Conservation (phyloP, 1,139 yeast genomes). For the Nakaseomyces uthaithaninus region DNA sequence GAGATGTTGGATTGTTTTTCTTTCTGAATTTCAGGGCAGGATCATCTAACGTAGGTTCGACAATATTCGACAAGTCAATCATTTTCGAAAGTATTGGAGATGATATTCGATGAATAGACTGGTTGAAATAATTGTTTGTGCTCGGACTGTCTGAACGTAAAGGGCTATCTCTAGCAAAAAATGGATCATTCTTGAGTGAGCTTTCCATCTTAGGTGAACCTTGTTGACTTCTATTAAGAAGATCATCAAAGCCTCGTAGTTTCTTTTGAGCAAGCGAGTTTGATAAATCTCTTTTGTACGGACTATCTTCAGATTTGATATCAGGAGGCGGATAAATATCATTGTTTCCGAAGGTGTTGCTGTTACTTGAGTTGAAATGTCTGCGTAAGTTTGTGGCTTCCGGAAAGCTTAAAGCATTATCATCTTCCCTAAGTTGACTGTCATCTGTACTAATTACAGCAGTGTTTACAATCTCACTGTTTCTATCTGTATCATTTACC, state of each 20-base stretch:
- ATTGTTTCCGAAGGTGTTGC: slow-evolving; percentile 3
- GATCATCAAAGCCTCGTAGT: slow-evolving; percentile 1
- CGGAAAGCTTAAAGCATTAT: slow-evolving; percentile 7
- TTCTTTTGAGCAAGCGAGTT: background rate
- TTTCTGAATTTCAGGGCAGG: slow-evolving; percentile 27
- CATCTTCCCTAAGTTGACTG: slow-evolving; percentile 4
- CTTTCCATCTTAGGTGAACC: slow-evolving; percentile 9
- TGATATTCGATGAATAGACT: slow-evolving; percentile 20
- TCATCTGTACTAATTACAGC: slow-evolving; percentile 6
- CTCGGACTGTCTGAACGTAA: slow-evolving; percentile 28
- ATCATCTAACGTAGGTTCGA: slow-evolving; percentile 32
- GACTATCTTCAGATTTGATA: background rate
- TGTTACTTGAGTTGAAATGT: background rate
- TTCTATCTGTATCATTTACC: background rate
- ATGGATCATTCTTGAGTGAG: slow-evolving; percentile 7
- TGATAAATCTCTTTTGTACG: background rate
- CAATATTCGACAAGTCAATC: slow-evolving; percentile 32
- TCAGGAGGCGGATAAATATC: slow-evolving; percentile 2
- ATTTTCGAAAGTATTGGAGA: slow-evolving; percentile 31
- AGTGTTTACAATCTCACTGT: background rate
- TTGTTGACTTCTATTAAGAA: background rate
- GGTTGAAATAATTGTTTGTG: slow-evolving; percentile 11
- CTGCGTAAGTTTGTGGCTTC: slow-evolving; percentile 4
- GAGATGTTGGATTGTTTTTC: slow-evolving; percentile 9
- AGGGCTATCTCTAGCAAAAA: slow-evolving; percentile 14